Evolutionary conservation across 306 rosid genomes (phyloP).

Genomic region (Lupinus albus): DNA sequence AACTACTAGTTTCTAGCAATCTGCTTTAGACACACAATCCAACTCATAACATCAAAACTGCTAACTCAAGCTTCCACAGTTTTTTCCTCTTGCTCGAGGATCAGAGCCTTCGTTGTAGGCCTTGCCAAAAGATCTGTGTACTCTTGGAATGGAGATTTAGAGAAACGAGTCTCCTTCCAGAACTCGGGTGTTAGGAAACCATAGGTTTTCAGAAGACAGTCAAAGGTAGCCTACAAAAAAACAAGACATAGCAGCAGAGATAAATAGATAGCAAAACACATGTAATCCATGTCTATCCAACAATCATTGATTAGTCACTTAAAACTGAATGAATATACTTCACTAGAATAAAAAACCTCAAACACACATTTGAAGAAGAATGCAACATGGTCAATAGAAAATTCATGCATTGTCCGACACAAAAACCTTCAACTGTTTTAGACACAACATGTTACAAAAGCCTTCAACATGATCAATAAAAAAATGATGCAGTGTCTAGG

Average conservation of each 20-base stretch:
- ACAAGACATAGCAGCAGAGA: too few species aligned
- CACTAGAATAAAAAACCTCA: background rate
- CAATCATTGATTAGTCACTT: background rate
- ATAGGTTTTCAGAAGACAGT: constrained; percentile 41
- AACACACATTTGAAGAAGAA: background rate
- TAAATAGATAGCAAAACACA: background rate
- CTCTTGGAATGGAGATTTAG: constrained; percentile 47
- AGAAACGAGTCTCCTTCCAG: constrained; percentile 46
- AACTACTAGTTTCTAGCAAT: constrained; percentile 26
- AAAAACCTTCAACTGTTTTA: too few species aligned
- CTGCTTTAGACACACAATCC: background rate
- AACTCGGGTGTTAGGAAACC: constrained; percentile 42
- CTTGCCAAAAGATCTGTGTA: constrained; percentile 40
- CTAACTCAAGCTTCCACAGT: constrained; percentile 26
- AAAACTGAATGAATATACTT: background rate
- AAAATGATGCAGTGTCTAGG: background rate
- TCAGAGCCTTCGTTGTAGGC: constrained; percentile 40
- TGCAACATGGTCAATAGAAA: background rate
- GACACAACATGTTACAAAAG: too few species aligned
- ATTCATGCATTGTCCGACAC: too few species aligned
- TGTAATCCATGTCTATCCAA: background rate
- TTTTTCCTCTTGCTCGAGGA: constrained; percentile 40
- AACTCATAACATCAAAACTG: background rate
- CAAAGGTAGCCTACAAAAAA: constrained; percentile 44
- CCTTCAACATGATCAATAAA: too few species aligned